These are phyloP conservation scores for Coelastrella sp. DNA, from an alignment of 139 green algal species.

Conservation along the genomic window DNA sequence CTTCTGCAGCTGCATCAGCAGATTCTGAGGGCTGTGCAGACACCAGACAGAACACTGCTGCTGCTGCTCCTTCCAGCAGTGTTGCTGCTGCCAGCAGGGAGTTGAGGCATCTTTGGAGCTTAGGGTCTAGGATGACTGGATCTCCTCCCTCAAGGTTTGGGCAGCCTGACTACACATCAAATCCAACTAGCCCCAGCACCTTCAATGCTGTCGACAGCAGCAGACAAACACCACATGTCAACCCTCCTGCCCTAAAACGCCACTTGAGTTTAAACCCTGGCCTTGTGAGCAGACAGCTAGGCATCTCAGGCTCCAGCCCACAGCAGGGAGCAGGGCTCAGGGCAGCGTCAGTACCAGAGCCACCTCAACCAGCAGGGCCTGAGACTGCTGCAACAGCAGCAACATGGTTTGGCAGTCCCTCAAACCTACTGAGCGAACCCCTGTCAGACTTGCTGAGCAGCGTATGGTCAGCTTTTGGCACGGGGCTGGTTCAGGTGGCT, in stretches of 20 bases:
- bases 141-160: neutral
- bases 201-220: neutral
- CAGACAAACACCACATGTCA: neutral
- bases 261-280: neutral
- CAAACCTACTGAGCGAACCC: neutral
- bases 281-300: neutral
- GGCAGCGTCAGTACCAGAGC: neutral
- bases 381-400: constrained; percentile 8
- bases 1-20: constrained; percentile 20
- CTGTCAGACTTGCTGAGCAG: neutral
- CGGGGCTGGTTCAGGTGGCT: neutral
- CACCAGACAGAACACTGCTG: neutral
- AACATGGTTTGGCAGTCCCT: neutral
- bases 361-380: neutral
- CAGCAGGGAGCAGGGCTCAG: neutral
- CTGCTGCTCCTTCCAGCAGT: neutral
- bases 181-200: neutral
- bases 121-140: neutral
- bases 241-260: no score
- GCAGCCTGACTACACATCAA: neutral
- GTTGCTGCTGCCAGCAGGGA: constrained; percentile 15
- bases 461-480: constrained; percentile 19
- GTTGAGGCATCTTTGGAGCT: constrained; percentile 22
- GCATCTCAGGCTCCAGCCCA: constrained; percentile 2
- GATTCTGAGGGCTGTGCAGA: neutral